Percentiles rank a stretch among this genome's conserved stretches.
Evolutionary conservation across 1,139 yeast genomes (phyloP).

Genomic region (Yamadazyma oceani): DNA sequence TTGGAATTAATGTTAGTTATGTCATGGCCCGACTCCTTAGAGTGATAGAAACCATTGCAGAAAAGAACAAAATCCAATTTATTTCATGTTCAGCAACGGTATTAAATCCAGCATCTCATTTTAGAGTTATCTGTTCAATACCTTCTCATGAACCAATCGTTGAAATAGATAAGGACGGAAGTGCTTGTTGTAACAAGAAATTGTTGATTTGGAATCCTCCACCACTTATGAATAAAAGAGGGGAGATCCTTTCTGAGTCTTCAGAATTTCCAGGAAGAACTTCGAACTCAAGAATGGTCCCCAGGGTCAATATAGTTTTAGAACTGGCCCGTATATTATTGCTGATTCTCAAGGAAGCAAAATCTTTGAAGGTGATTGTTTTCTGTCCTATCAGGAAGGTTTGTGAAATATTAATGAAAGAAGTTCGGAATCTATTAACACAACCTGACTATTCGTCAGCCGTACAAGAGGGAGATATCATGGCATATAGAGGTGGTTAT

Average conservation of each 20-base stretch:
- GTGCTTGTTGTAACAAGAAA: conserved; percentile 78
- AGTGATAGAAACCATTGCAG: conserved; percentile 13
- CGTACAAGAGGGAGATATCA: conserved; percentile 58
- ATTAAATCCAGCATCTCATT: conserved; percentile 66
- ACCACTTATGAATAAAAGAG: conserved; percentile 60
- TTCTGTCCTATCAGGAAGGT: conserved; percentile 85
- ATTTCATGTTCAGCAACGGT: conserved; percentile 95
- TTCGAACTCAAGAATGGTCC: conserved; percentile 25
- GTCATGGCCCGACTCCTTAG: conserved; percentile 68
- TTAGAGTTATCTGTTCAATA: conserved; percentile 72
- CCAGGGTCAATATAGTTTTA: conserved; percentile 66
- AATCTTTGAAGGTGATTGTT: conserved; percentile 65
- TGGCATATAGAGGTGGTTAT: conserved; percentile 96
- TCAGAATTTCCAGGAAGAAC: conserved; percentile 5
- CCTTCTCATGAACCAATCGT: conserved; percentile 39
- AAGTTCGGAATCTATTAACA: conserved; percentile 54
- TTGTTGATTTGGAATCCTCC: conserved; percentile 82
- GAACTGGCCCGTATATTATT: conserved; percentile 77
- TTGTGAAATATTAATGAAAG: conserved; percentile 86
- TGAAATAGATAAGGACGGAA: conserved; percentile 75
- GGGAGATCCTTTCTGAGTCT: conserved; percentile 31
- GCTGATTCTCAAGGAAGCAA: conserved; percentile 58
- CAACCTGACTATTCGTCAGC: conserved; percentile 28
- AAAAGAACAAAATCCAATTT: conserved; percentile 41
- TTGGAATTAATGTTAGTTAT: conserved; percentile 89